Evolutionary conservation across 768 basidiomycete genomes (phyloP).

Genomic region (Podaxis sp.): DNA sequence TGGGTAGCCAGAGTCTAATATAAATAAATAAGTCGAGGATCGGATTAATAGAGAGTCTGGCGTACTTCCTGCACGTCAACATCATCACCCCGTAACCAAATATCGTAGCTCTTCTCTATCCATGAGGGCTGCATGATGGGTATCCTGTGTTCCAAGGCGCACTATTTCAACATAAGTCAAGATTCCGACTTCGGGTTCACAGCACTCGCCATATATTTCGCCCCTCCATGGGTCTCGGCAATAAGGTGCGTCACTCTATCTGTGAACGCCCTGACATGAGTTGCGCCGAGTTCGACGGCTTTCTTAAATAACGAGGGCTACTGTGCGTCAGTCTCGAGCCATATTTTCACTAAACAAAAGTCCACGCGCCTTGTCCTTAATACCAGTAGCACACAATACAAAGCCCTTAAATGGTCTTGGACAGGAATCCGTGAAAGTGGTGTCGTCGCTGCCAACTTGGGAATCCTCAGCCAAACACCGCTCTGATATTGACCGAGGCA

Average conservation of each 20-base stretch:
- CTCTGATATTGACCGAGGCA: slow-evolving; percentile 27
- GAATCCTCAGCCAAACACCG: slow-evolving; percentile 44
- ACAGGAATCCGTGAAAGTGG: slow-evolving; percentile 41
- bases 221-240: slow-evolving; percentile 72
- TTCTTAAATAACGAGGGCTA: slow-evolving; percentile 72
- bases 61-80: slow-evolving; percentile 62
- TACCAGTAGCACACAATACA: slow-evolving; percentile 71
- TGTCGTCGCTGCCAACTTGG: slow-evolving; percentile 43
- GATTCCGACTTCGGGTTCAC: neutral
- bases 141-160: slow-evolving; percentile 74
- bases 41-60: neutral
- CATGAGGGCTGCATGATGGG: slow-evolving; percentile 78
- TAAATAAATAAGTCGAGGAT: neutral
- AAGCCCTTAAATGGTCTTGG: slow-evolving; percentile 67
- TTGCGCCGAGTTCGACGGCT: slow-evolving; percentile 79
- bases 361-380: slow-evolving; percentile 65
- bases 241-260: slow-evolving; percentile 87
- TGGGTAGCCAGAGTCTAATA: slow-evolving; percentile 52
- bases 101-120: slow-evolving; percentile 65
- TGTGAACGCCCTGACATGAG: slow-evolving; percentile 66
- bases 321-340: neutral
- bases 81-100: slow-evolving; percentile 80
- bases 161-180: slow-evolving; percentile 40
- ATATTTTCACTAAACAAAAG: neutral
- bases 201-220: slow-evolving; percentile 69